A percentile compares a stretch with the other conserved stretches of the same genome.
These are phyloP conservation scores for Pseudopithomyces maydicus DNA, from an alignment of 2,329 filamentous ascomycete species.

Conservation along the genomic window DNA sequence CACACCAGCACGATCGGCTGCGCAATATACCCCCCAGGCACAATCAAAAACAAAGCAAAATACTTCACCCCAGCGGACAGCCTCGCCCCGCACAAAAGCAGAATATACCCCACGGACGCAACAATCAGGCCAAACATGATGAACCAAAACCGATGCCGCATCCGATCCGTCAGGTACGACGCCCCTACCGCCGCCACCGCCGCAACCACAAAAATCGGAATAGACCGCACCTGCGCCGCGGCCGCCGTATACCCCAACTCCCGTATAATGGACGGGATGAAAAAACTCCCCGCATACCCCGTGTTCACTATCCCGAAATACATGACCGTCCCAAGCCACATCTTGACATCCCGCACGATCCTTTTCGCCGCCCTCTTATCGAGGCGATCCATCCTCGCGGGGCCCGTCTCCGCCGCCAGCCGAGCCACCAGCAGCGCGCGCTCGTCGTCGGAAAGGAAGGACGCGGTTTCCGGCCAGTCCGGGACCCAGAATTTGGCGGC, in stretches of 20 bases:
- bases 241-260: constrained; percentile 46
- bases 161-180: constrained; percentile 55
- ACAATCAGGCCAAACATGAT: constrained; percentile 55
- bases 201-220: constrained; percentile 47
- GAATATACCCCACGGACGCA: constrained; percentile 59
- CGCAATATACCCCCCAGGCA: constrained; percentile 59
- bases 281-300: constrained; percentile 51
- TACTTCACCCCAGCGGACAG: constrained; percentile 56
- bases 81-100: constrained; percentile 55
- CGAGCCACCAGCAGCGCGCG: constrained; percentile 35
- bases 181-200: constrained; percentile 40
- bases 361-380: constrained; percentile 53
- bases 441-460: constrained; percentile 32
- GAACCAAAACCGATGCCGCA: constrained; percentile 60
- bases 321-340: constrained; percentile 29
- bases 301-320: constrained; percentile 48
- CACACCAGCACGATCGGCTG: constrained; percentile 62
- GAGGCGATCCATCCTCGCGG: constrained; percentile 59
- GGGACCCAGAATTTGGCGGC: constrained; percentile 57
- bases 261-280: constrained; percentile 48
- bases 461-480: constrained; percentile 52
- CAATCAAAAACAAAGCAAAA: constrained; percentile 61
- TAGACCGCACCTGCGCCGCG: constrained; percentile 43
- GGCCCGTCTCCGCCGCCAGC: constrained; percentile 31
- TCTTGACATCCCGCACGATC: constrained; percentile 47